These are phyloP conservation scores for Diaporthe vaccinii DNA, from an alignment of 2,329 filamentous ascomycete genomes.

Conservation along the genomic window DNA sequence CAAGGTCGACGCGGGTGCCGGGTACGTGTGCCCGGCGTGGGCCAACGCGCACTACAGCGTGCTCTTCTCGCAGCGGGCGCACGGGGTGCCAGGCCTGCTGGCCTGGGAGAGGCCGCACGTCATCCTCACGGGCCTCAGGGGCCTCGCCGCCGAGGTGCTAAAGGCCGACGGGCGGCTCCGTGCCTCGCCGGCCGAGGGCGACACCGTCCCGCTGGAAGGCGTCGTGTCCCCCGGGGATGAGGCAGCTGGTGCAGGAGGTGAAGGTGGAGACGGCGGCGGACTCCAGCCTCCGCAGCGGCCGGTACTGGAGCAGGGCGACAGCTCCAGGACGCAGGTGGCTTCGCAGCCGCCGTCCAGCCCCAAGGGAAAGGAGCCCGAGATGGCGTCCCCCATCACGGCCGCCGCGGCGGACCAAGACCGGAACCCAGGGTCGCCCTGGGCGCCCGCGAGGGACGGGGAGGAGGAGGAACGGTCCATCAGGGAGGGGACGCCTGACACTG, in stretches of 20 bases:
- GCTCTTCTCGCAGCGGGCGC: constrained; percentile 55
- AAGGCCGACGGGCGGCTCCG: constrained; percentile 55
- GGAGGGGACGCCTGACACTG: constrained; percentile 35
- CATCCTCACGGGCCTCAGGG: constrained; percentile 57
- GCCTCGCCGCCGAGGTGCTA: constrained; percentile 56
- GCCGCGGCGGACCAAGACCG: neutral
- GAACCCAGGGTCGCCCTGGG: neutral
- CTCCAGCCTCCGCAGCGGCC: constrained; percentile 37
- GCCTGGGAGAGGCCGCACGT: constrained; percentile 64
- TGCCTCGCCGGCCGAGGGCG: constrained; percentile 37
- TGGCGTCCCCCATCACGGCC: neutral
- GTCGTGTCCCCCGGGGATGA: constrained; percentile 46
- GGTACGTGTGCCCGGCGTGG: constrained; percentile 65
- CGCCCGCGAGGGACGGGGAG: neutral
- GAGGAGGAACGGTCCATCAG: neutral
- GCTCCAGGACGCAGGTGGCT: constrained; percentile 37
- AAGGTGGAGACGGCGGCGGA: neutral
- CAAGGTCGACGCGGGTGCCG: constrained; percentile 27
- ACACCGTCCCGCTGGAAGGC: constrained; percentile 50
- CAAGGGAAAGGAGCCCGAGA: constrained; percentile 37
- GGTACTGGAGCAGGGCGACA: constrained; percentile 37
- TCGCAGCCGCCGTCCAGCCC: constrained; percentile 38
- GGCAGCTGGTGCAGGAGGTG: neutral
- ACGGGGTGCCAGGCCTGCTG: constrained; percentile 59
- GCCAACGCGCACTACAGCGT: constrained; percentile 59